These are phyloP conservation scores for Nematocida parisii DNA, from an alignment of 371 early-diverging fungal species.

Conservation along the genomic window DNA sequence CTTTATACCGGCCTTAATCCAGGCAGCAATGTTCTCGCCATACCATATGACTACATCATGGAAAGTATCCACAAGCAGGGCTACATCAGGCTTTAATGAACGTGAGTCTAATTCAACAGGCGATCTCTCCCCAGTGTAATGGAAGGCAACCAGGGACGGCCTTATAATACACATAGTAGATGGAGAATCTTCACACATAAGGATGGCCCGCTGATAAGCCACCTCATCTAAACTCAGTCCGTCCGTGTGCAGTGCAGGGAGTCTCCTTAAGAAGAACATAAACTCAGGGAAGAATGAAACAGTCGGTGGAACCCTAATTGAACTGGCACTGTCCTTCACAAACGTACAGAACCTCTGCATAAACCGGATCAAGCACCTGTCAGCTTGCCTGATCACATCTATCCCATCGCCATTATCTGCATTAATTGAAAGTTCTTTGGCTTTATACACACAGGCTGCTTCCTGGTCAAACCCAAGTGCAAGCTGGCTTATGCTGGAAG, in stretches of 20 bases:
- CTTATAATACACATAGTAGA: constrained; percentile 84
- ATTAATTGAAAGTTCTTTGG: constrained; percentile 91
- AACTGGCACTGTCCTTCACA: constrained; percentile 85
- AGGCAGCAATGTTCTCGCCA: constrained; percentile 81
- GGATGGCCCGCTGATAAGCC: constrained; percentile 79
- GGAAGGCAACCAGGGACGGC: constrained; percentile 87
- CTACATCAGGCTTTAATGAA: constrained; percentile 86
- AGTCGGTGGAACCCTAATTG: constrained; percentile 83
- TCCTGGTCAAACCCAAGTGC: constrained; percentile 93
- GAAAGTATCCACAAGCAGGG: constrained; percentile 92
- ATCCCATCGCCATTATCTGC: constrained; percentile 92
- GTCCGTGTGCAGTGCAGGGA: constrained; percentile 95
- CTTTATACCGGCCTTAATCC: constrained; percentile 85
- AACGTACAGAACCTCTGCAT: constrained; percentile 92
- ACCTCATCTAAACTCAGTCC: constrained; percentile 97
- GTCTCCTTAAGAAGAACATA: constrained; percentile 95
- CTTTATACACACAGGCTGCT: constrained; percentile 93
- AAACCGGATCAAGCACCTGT: constrained; percentile 92
- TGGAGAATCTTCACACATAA: constrained; percentile 56
- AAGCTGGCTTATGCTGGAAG: constrained; percentile 72
- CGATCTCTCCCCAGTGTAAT: constrained; percentile 79
- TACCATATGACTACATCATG: constrained; percentile 92
- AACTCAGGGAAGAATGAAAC: constrained; percentile 98
- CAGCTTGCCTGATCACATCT: constrained; percentile 94
- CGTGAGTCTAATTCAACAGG: constrained; percentile 93